phyloP scores from a whole-genome alignment of 768 basidiomycete genomes.

The Amanita inopinata region DNA sequence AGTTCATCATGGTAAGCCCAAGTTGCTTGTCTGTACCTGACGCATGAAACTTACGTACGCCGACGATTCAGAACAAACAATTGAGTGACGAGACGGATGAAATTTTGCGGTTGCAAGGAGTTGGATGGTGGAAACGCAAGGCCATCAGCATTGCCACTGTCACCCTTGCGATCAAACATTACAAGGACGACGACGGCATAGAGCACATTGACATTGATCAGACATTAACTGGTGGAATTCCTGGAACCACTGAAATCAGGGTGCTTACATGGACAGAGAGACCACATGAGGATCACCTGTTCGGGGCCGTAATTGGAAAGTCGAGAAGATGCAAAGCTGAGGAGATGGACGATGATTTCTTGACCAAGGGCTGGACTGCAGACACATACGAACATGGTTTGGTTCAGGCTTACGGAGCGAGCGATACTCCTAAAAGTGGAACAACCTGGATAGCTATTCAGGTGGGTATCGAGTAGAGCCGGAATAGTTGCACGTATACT shows the following conservation, averaged over 20 bases:
- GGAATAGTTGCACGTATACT: too few species aligned
- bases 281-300: constrained; percentile 43
- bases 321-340: constrained; percentile 37
- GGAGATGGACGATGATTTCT: constrained; percentile 35
- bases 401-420: constrained; percentile 40
- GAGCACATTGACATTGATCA: constrained; percentile 68
- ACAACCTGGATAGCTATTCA: constrained; percentile 55
- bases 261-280: constrained; percentile 48
- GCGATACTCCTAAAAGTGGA: constrained; percentile 54
- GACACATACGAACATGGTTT: constrained; percentile 34
- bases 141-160: constrained; percentile 48
- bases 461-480: too few species aligned
- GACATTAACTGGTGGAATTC: constrained; percentile 51
- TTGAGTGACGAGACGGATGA: constrained; percentile 53
- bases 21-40: not conserved
- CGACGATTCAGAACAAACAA: constrained; percentile 54
- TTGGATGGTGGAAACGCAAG: constrained; percentile 62
- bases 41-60: not conserved
- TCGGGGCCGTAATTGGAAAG: constrained; percentile 49
- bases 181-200: constrained; percentile 43
- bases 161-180: constrained; percentile 56
- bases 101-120: constrained; percentile 62
- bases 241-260: constrained; percentile 47
- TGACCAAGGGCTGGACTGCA: constrained; percentile 35
- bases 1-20: constrained; percentile 5